A percentile compares a stretch with the other conserved stretches of the same genome.
These are phyloP conservation scores for Schwanniomyces occidentalis DNA, from an alignment of 805 yeast species.

Conservation along the genomic window DNA sequence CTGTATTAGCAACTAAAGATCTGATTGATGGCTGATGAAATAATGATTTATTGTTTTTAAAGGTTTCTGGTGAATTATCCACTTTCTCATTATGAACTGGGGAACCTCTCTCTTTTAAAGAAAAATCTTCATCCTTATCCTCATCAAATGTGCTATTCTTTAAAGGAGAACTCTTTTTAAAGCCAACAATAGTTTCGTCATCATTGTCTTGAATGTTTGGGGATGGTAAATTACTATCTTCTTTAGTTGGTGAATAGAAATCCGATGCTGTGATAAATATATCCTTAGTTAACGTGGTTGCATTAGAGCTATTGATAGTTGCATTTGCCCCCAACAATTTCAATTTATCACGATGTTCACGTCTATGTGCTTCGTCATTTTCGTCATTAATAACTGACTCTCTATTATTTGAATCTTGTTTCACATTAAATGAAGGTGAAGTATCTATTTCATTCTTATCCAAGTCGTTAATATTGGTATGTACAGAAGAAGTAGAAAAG, in stretches of 20 bases:
- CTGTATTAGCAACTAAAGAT: conserved; percentile 36
- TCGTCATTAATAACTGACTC: conserved; percentile 16
- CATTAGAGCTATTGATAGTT: conserved; percentile 9
- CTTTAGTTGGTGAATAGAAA: conserved; percentile 12
- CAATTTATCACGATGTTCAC: conserved; percentile 15
- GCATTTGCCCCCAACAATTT: conserved; percentile 17
- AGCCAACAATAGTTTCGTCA: neutral
- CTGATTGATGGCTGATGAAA: conserved; percentile 19
- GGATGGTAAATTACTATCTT: neutral
- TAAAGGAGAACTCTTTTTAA: conserved; percentile 1
- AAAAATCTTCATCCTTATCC: conserved; percentile 1
- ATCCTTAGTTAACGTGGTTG: conserved; percentile 16
- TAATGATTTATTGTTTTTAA: conserved; percentile 7
- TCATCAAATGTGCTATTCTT: conserved; percentile 1
- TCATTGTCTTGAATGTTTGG: neutral
- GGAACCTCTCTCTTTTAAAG: conserved; percentile 10
- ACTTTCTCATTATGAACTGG: conserved; percentile 4
- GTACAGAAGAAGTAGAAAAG: too few relatives aligned
- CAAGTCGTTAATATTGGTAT: neutral
- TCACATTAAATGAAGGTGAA: conserved; percentile 20
- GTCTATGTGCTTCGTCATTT: conserved; percentile 10
- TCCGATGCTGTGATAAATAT: conserved; percentile 26
- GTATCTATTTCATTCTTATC: neutral
- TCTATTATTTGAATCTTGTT: conserved; percentile 5
- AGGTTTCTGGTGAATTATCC: conserved; percentile 6